Percentiles rank a stretch among this genome's conserved stretches.
These are phyloP conservation scores for Ustilago hordei DNA, from an alignment of 1,284 basidiomycete genomes.

Conservation along the genomic window DNA sequence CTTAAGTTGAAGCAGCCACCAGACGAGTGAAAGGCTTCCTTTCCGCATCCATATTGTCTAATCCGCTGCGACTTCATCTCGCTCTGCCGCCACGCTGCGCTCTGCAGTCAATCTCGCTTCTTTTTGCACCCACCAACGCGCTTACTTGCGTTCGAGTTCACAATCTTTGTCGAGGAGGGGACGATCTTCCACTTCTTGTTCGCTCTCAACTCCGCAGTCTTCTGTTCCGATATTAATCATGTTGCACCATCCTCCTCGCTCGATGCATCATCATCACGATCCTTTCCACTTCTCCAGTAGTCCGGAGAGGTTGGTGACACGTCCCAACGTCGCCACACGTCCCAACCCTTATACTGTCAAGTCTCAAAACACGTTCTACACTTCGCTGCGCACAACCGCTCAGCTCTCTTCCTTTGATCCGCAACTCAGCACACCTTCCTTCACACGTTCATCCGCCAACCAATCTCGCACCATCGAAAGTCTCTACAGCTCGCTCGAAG, in stretches of 20 bases:
- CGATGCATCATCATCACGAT: slow-evolving; percentile 24
- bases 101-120: neutral
- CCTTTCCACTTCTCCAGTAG: slow-evolving; percentile 43
- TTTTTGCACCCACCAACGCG: slow-evolving; percentile 1
- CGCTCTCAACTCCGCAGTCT: slow-evolving; percentile 3
- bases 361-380: slow-evolving; percentile 28
- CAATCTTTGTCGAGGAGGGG: neutral
- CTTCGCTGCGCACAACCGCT: slow-evolving; percentile 27
- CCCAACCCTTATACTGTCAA: slow-evolving; percentile 37
- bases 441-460: neutral
- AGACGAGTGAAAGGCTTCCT: neutral
- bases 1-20: neutral
- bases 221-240: slow-evolving; percentile 8
- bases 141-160: neutral
- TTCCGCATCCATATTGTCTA: neutral
- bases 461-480: slow-evolving; percentile 4
- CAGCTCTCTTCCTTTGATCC: slow-evolving; percentile 6
- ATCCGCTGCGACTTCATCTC: slow-evolving; percentile 27
- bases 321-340: slow-evolving; percentile 39
- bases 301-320: slow-evolving; percentile 17
- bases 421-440: slow-evolving; percentile 1
- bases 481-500: slow-evolving; percentile 34
- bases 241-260: slow-evolving; percentile 19
- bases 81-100: slow-evolving; percentile 1
- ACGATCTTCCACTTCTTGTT: neutral